Evolutionary conservation across 768 basidiomycete species (phyloP).

Genomic region (Boletales sp.): DNA sequence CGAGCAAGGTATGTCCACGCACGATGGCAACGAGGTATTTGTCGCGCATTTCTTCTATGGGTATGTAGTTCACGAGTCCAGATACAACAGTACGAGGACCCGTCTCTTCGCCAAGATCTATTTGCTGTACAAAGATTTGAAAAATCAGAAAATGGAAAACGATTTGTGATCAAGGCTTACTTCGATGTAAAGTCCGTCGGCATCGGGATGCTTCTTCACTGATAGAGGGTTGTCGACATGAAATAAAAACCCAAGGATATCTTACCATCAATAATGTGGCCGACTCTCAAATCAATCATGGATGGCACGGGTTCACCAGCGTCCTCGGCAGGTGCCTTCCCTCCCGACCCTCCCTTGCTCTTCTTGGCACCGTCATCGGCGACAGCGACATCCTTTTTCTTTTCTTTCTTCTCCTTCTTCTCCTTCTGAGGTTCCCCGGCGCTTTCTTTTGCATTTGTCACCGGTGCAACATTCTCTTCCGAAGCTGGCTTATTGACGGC

Average conservation of each 20-base stretch:
- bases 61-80: conserved; percentile 93
- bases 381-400: conserved; percentile 56
- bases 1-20: conserved; percentile 19
- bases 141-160: not conserved
- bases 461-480: conserved; percentile 24
- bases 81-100: conserved; percentile 97
- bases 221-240: conserved; percentile 10
- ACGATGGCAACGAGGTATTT: conserved; percentile 83
- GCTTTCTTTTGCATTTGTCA: conserved; percentile 41
- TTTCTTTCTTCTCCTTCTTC: conserved; percentile 41
- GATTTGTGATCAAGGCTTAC: conserved; percentile 33
- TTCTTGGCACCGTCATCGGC: conserved; percentile 33
- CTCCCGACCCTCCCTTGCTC: conserved; percentile 37
- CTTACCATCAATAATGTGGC: conserved; percentile 87
- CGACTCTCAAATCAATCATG: conserved; percentile 96
- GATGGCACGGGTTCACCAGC: conserved; percentile 84
- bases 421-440: conserved; percentile 19
- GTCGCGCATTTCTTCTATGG: conserved; percentile 89
- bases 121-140: conserved; percentile 58
- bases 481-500: conserved; percentile 26
- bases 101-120: conserved; percentile 91
- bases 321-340: conserved; percentile 48
- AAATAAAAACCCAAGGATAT: conserved; percentile 1
- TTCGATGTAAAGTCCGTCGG: conserved; percentile 96
- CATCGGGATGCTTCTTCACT: conserved; percentile 97